Conservation (phyloP, 2,329 filamentous ascomycete species). For the Penicillium sp. region DNA sequence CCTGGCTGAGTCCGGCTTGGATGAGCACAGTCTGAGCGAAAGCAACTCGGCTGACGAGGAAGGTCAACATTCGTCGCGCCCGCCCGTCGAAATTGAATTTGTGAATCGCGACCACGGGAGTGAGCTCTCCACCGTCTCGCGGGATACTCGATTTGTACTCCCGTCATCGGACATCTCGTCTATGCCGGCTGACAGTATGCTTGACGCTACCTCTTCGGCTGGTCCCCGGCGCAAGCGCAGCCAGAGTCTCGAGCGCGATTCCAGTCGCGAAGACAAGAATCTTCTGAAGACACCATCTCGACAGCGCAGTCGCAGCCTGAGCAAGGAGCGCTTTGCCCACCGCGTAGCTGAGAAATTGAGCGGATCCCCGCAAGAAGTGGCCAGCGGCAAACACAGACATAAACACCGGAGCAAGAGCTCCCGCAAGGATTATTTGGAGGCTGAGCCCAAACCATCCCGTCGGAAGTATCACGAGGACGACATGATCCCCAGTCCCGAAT, state of each 20-base stretch:
- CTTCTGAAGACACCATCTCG: constrained; percentile 63
- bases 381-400: constrained; percentile 48
- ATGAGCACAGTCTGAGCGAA: constrained; percentile 70
- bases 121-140: constrained; percentile 65
- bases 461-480: constrained; percentile 59
- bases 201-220: constrained; percentile 58
- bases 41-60: constrained; percentile 79
- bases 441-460: constrained; percentile 52
- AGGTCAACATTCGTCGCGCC: constrained; percentile 69
- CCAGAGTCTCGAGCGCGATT: constrained; percentile 53
- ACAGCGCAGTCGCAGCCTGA: constrained; percentile 64
- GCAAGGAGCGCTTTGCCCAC: constrained; percentile 68
- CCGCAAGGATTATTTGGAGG: constrained; percentile 50
- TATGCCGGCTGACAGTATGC: constrained; percentile 72
- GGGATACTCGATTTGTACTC: constrained; percentile 66
- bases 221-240: constrained; percentile 54
- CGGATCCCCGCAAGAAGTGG: constrained; percentile 53
- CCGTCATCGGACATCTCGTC: constrained; percentile 84
- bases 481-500: constrained; percentile 59
- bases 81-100: constrained; percentile 89
- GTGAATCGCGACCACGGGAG: constrained; percentile 66
- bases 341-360: constrained; percentile 70
- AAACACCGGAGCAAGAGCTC: constrained; percentile 46
- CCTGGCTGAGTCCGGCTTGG: constrained; percentile 47
- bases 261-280: constrained; percentile 41